Evolutionary conservation across 352 stramenopile species (phyloP).

Genomic region (Pythium sp.): DNA sequence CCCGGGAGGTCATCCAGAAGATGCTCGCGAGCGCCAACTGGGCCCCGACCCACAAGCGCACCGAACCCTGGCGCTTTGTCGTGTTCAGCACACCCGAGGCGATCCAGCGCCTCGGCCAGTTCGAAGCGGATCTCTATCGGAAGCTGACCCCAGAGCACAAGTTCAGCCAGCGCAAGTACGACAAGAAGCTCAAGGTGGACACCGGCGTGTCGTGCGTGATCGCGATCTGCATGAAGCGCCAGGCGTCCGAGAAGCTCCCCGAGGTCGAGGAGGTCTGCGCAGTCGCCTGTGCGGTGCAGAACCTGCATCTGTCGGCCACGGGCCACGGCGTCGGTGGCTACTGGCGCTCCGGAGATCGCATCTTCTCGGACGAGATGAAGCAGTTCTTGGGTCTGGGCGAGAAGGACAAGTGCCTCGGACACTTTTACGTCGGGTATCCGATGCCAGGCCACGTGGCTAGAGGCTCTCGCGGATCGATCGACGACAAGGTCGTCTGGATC

Average conservation of each 20-base stretch:
- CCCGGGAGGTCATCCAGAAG: slow-evolving; percentile 58
- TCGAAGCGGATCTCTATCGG: slow-evolving; percentile 73
- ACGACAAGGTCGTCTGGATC: slow-evolving; percentile 72
- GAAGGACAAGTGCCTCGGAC: slow-evolving; percentile 76
- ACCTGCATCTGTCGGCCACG: slow-evolving; percentile 75
- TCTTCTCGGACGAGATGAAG: slow-evolving; percentile 79
- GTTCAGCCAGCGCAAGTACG: slow-evolving; percentile 77
- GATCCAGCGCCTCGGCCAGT: slow-evolving; percentile 52
- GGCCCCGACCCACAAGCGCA: slow-evolving; percentile 77
- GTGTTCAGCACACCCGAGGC: slow-evolving; percentile 64
- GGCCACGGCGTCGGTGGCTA: slow-evolving; percentile 68
- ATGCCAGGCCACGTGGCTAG: slow-evolving; percentile 45
- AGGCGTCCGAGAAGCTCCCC: slow-evolving; percentile 76
- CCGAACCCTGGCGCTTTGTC: slow-evolving; percentile 83
- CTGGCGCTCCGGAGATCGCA: slow-evolving; percentile 72
- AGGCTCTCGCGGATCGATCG: slow-evolving; percentile 55
- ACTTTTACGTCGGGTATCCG: slow-evolving; percentile 79
- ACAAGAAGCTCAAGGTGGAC: slow-evolving; percentile 74
- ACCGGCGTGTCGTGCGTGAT: slow-evolving; percentile 68
- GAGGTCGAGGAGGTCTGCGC: slow-evolving; percentile 80
- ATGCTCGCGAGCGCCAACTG: slow-evolving; percentile 82
- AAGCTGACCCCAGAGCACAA: slow-evolving; percentile 55
- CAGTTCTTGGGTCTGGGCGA: slow-evolving; percentile 55
- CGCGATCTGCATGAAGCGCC: slow-evolving; percentile 85
- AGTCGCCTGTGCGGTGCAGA: slow-evolving; percentile 80